Evolutionary conservation across 176 grass and related monocot genomes (phyloP), one percentile per base, ranked within the genome.

Genomic region (Eremochloa ophiuroides): DNA sequence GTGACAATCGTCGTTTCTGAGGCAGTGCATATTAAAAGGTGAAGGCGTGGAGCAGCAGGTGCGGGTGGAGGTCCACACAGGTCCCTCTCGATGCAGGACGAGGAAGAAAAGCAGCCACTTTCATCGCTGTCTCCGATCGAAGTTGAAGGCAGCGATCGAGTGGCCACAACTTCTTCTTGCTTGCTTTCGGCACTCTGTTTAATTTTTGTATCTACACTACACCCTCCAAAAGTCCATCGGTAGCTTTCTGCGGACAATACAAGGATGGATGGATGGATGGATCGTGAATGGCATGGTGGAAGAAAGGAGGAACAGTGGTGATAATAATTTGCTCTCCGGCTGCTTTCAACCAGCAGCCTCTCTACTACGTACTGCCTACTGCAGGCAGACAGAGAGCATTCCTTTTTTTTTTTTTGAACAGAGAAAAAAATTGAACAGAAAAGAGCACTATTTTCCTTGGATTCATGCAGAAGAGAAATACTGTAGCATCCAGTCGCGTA

Each of bases 101-200:
- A 50, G 51, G 10, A 79, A 64, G 28, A 17, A 84, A 88, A 35
- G 23, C 70, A 80, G 50, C 51, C 60, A 80, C 67, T 66, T 72
- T 47, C 41, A 71, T 82, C 53, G 60, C 69, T 75, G 69, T 28
- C 58, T 47, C 39, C 29, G 61, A 61, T 53, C 47, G 34, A 75
- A 84, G 5, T 53, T 62, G 62, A 51, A 84, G 5, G 15, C n/a
- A 75, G 5, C 34, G 18, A 38, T 6, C 37, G 53, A 80, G 81
- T 88, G 75, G 69, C 53, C 73, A 82, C 55, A 47, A 22, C 31
- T 74, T 3, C 74, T 62, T 47, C 1, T 67, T 58, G 55, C 55
- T 25, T 25, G 69, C 27, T 63, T 60, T 50, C 66, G n/a, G 56
- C 14, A 62, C 12, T 15, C 7, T 18, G 25, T 33, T 62, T 70